Conservation (phyloP, 2,329 filamentous ascomycete species). For the Thermoascus crustaceus region DNA sequence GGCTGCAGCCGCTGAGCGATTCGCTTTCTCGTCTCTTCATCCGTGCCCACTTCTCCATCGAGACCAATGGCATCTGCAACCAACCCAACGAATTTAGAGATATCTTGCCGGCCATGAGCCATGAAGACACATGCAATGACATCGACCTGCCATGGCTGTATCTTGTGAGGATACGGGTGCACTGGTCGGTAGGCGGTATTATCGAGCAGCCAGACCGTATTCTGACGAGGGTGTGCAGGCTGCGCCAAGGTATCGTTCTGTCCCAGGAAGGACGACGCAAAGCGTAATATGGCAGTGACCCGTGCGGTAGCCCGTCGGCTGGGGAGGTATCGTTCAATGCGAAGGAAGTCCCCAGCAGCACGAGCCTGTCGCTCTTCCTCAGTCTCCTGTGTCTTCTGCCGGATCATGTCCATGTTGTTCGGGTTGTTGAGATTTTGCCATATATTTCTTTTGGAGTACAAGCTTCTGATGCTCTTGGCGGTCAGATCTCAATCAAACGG, state of each 20-base stretch:
- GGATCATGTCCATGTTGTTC: not conserved
- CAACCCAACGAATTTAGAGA: constrained; percentile 61
- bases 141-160: constrained; percentile 63
- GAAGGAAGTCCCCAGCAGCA: not conserved
- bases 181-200: constrained; percentile 66
- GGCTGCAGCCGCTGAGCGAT: constrained; percentile 52
- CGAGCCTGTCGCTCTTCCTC: not conserved
- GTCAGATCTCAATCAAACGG: too few species aligned
- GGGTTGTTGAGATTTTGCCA: too few species aligned
- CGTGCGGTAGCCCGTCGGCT: not conserved
- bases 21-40: constrained; percentile 51
- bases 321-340: constrained; percentile 1
- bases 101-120: constrained; percentile 57
- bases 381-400: constrained; percentile 8
- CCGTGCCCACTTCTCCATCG: constrained; percentile 44
- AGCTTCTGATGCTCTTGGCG: too few species aligned
- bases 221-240: constrained; percentile 52
- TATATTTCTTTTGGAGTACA: too few species aligned
- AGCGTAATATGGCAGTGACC: constrained; percentile 9
- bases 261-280: constrained; percentile 27
- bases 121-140: constrained; percentile 77
- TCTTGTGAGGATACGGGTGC: constrained; percentile 27
- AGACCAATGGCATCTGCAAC: constrained; percentile 64
- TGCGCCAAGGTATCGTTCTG: constrained; percentile 50
- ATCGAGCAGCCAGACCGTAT: constrained; percentile 83